Percentiles rank a stretch among this genome's conserved stretches.
phyloP scores from a whole-genome alignment of 306 rosid genomes.

The Geum urbanum region DNA sequence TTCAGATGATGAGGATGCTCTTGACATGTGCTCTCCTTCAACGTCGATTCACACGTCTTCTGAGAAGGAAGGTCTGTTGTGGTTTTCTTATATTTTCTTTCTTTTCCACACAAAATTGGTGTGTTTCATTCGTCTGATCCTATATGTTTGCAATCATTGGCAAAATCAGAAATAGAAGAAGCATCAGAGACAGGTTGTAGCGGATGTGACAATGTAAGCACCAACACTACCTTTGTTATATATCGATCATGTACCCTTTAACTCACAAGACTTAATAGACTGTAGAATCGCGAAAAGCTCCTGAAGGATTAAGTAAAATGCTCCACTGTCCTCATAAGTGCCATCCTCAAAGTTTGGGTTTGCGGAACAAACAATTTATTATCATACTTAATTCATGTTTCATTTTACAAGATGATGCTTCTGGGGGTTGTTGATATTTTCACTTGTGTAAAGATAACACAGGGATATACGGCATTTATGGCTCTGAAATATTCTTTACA shows the following conservation, averaged over 20 bases:
- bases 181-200: conserved; percentile 15
- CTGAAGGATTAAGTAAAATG: neutral
- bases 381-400: neutral
- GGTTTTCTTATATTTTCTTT: conserved; percentile 5
- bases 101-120: neutral
- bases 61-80: conserved; percentile 32
- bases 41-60: conserved; percentile 28
- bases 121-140: neutral
- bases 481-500: too few species aligned
- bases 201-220: conserved; percentile 48
- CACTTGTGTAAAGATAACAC: too few species aligned
- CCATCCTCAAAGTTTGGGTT: neutral
- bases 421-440: neutral
- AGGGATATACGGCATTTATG: too few species aligned
- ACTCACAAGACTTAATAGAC: neutral
- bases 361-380: neutral
- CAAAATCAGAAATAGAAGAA: conserved; percentile 23
- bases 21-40: conserved; percentile 29
- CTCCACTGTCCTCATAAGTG: neutral
- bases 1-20: conserved; percentile 28
- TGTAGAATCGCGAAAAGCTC: neutral
- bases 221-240: neutral
- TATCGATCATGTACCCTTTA: too few species aligned
- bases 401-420: neutral
- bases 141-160: conserved; percentile 22